Base-by-base conservation (phyloP, 116 monocot genomes). In the Iris pallida region DNA sequence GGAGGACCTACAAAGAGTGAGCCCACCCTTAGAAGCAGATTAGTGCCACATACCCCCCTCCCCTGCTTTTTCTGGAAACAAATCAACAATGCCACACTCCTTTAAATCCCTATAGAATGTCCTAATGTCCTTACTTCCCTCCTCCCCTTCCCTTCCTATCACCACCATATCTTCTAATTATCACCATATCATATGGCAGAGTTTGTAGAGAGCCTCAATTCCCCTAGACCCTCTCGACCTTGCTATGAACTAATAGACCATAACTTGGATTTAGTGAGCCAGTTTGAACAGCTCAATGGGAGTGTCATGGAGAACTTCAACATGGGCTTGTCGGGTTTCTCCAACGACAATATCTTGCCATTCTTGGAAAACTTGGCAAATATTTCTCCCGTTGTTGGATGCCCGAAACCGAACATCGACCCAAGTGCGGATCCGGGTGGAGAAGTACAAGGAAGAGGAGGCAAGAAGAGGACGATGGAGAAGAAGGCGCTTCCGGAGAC, bases 201-300 rank as follows among this genome's bases (percentile, higher is more conserved):
- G 71, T 71, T 62, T 53, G 43, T 42, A 16, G 55, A 64, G 46
- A 42, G 45, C 8, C 62, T 12, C 4, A 44, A 56, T 10, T 55
- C 45, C 7, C 20, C 55, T 18, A 63, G 45, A 44, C 55, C 55
- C 62, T 53, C 54, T 41, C 49, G 49, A n/a, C 44, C 72, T 14
- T 54, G 45, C 72, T 55, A 55, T n/a, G 71, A 71, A 42, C n/a
- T n/a, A n/a, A 63, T 56, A 20, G 72, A 64, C 8, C 55, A 63
- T 11, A 55, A 18, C 72, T 63, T 63, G 10, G 72, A 72, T 63
- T 20, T 47, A 13, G 54, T 72, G 45, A 64, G 72, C 55, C 64
- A 72, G 0, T 54, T 72, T 44, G 55, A 17, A 12, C 63, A 56
- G 55, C 55, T 72, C 13, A 72, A 0, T 44, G 53, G 53, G n/a